Base-by-base conservation (phyloP, 2,329 filamentous ascomycete species). In the Beauveria asiatica region DNA sequence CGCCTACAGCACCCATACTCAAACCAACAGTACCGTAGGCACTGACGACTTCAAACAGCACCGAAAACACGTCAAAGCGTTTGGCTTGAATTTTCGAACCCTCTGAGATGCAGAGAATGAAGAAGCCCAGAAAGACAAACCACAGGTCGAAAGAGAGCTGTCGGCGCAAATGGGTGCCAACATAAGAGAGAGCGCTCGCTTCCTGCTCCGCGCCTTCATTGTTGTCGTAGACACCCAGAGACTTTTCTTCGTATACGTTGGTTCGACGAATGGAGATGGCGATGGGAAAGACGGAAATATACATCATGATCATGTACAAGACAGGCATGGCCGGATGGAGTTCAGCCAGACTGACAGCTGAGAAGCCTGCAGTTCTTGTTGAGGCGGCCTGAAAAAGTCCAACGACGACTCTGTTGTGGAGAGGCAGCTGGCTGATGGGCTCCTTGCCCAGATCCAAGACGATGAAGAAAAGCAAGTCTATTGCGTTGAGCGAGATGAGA, bases 291-390 rank as follows among this genome's bases (percentile, higher is more conserved):
- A 97, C 90, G 61, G 92, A 96, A 63, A 97, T 96, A 74, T 97
- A 97, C 94, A 97, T 97, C 94, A 97, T 97, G 73, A 97, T 87
- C 74, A 97, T 79, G 75, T 97, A 97, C 25, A 92, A 90, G 16
- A 95, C 91, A 68, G 96, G 92, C 61, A 97, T 90, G 3, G 89
- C 94, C 1, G 94, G 92, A 65, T 97, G 92, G 2, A 99, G 78
- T 0, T 82, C 76, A 1, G 88, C 78, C 44, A 97, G 76, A 70
- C 88, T 91, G 66, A 97, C 83, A 33, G 89, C 89, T 1, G 89
- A 81, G 69, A 97, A 96, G 0, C 94, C 93, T 3, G 94, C 93
- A 0, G 94, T 97, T 70, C 94, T 81, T 1, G 93, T 97, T 5
- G 90, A 87, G 0, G 88, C 86, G 1, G 93, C 93, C 72, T 97